Base-by-base conservation (phyloP, 257 asterid species). In the Solanum acaule region DNA sequence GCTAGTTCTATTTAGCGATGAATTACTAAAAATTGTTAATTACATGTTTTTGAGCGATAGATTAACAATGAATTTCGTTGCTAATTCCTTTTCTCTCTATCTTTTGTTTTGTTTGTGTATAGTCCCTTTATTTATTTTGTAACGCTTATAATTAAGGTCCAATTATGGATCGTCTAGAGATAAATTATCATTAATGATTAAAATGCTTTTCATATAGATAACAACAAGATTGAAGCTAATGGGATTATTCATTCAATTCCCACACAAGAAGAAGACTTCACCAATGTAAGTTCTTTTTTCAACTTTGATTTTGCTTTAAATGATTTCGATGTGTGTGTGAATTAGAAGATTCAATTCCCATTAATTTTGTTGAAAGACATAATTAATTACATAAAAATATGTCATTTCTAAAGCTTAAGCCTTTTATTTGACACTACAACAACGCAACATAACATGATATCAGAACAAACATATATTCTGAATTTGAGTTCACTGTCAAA, bases 251-350 rank as follows among this genome's bases (percentile, higher is more conserved):
- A 14, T 90, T 70, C 91, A 87, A 86, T 46, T 83, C 44, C 91
- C 34, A 33, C 83, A 59, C 86, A 85, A 38, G 92, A 87, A 29
- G 90, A 90, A 27, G 90, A 93, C 82, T 75, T 93, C 87, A 81
- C 92, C 68, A 89, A 71, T 42, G 98, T 94, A 91, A 93, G 91
- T 86, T n/a, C 35, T 46, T 52, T 63, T 82, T 25, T 42, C 20
- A 6, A 12, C 10, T 20, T 85, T 27, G 49, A 15, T 77, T 75
- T 42, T 68, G 42, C 35, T 18, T 70, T 34, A 20, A 23, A 37
- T 72, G 33, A 4, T 56, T n/a, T 71, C 16, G 14, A 6, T 67
- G 42, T 38, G 49, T 29, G 2, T 49, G 5, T 34, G 16, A 35
- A 73, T 18, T 56, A 18, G 23, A 56, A 18, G n/a, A 18, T 56